These are phyloP conservation scores for Hanseniaspora osmophila DNA, from an alignment of 805 yeast species.

Conservation along the genomic window DNA sequence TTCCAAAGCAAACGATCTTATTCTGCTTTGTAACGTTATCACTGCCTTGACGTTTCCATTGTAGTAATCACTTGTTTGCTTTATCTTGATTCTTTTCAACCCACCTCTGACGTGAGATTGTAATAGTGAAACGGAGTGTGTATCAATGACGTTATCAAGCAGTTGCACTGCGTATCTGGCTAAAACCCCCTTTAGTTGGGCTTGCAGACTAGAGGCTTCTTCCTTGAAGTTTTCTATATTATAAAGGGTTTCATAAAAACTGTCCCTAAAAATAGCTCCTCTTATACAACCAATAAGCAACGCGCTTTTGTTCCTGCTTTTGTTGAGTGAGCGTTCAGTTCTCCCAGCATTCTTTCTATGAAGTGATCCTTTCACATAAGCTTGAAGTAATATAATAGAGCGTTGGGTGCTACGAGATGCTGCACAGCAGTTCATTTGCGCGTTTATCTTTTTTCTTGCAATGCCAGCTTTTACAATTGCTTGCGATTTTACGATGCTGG, in stretches of 20 bases:
- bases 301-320: not conserved
- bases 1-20: slow-evolving; percentile 55
- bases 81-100: slow-evolving; percentile 25
- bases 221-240: slow-evolving; percentile 12
- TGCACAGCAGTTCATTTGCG: slow-evolving; percentile 6
- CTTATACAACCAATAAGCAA: slow-evolving; percentile 10
- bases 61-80: slow-evolving; percentile 34
- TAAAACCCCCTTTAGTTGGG: slow-evolving; percentile 48
- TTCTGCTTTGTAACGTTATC: slow-evolving; percentile 56
- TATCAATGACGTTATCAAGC: slow-evolving; percentile 38
- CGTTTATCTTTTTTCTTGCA: slow-evolving; percentile 10
- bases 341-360: slow-evolving; percentile 11
- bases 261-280: slow-evolving; percentile 31
- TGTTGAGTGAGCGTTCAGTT: not conserved
- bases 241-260: slow-evolving; percentile 24
- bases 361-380: slow-evolving; percentile 25
- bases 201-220: slow-evolving; percentile 34
- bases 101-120: slow-evolving; percentile 46
- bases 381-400: slow-evolving; percentile 22
- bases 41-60: slow-evolving; percentile 40
- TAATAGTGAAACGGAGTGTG: slow-evolving; percentile 26
- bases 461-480: slow-evolving; percentile 36
- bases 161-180: slow-evolving; percentile 43
- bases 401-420: slow-evolving; percentile 16
- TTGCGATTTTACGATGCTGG: slow-evolving; percentile 29